phyloP scores from a whole-genome alignment of 192 early-diverging fungal species.

The Glomus cerebriforme region DNA sequence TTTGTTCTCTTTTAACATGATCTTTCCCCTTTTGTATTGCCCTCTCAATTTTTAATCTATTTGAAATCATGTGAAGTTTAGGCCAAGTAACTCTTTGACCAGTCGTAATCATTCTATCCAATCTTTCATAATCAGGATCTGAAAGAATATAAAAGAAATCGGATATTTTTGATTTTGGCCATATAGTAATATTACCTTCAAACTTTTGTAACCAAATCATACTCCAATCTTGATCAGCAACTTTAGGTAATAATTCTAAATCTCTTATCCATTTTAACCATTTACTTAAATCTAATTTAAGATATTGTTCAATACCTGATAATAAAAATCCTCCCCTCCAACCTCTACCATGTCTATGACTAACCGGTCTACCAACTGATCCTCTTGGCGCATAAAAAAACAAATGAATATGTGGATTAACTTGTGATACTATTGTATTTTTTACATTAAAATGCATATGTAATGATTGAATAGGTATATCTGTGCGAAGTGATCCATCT shows the following conservation, averaged over 20 bases:
- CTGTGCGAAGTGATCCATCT: constrained; percentile 85
- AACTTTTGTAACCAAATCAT: constrained; percentile 87
- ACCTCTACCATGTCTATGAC: constrained; percentile 65
- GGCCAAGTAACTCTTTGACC: constrained; percentile 74
- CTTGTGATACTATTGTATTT: constrained; percentile 81
- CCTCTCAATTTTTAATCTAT: constrained; percentile 75
- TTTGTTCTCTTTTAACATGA: constrained; percentile 34
- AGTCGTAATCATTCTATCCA: constrained; percentile 56
- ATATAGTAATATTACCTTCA: constrained; percentile 84
- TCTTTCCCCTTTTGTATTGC: constrained; percentile 54
- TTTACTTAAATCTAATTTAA: constrained; percentile 86
- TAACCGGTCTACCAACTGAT: constrained; percentile 73
- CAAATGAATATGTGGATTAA: constrained; percentile 85
- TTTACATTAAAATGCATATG: constrained; percentile 84
- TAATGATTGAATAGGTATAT: constrained; percentile 76
- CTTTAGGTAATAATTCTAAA: constrained; percentile 73
- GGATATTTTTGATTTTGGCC: constrained; percentile 59
- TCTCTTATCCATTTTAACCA: constrained; percentile 83
- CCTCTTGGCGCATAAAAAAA: constrained; percentile 86
- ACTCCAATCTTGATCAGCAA: constrained; percentile 79
- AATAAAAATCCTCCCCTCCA: constrained; percentile 90
- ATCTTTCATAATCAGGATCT: constrained; percentile 63
- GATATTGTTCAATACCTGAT: constrained; percentile 73
- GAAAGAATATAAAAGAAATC: constrained; percentile 67
- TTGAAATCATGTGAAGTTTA: constrained; percentile 77